These are phyloP conservation scores for Mucor racemosus DNA, from an alignment of 371 early-diverging fungal species.

Conservation along the genomic window DNA sequence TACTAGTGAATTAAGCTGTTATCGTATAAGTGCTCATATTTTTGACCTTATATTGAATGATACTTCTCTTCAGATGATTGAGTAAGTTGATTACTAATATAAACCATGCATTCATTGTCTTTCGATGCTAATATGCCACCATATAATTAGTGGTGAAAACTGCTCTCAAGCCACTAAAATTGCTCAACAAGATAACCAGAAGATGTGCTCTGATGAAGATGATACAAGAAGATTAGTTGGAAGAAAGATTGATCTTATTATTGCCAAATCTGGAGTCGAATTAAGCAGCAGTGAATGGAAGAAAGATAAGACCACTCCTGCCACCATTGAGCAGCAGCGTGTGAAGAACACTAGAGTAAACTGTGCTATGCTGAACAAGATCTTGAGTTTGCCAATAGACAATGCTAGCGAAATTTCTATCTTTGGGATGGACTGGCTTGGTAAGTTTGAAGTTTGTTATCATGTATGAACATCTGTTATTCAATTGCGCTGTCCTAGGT, in stretches of 20 bases:
- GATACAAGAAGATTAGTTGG: background rate
- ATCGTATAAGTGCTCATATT: background rate
- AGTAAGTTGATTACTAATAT: background rate
- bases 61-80: background rate
- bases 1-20: background rate
- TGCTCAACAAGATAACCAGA: background rate
- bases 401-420: background rate
- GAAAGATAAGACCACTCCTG: background rate
- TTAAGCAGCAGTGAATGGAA: slow-evolving; percentile 1
- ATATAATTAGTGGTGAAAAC: slow-evolving; percentile 7
- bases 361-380: background rate
- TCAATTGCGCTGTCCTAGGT: background rate
- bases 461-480: background rate
- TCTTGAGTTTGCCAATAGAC: background rate
- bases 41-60: background rate
- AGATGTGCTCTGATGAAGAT: background rate
- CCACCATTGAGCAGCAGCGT: background rate
- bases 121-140: background rate
- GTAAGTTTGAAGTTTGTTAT: background rate
- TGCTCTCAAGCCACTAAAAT: slow-evolving; percentile 11
- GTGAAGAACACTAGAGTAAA: slow-evolving; percentile 4
- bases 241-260: background rate
- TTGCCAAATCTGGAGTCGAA: background rate
- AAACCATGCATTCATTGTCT: background rate
- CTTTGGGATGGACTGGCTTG: slow-evolving; percentile 1